These are phyloP conservation scores for Silybum marianum DNA, from an alignment of 129 eudicot genomes.

Conservation along the genomic window DNA sequence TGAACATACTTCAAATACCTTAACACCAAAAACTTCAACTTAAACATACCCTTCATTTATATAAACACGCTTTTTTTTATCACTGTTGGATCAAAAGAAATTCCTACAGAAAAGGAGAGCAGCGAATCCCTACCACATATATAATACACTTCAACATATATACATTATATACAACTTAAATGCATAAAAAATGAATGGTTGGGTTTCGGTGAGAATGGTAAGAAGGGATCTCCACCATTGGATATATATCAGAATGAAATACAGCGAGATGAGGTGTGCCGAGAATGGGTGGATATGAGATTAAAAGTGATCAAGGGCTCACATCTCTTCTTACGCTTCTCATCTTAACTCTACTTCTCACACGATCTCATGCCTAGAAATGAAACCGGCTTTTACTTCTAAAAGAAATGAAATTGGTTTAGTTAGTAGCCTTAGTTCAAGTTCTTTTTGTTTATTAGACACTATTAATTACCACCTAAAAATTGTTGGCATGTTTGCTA, in stretches of 20 bases:
- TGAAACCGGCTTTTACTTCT: neutral
- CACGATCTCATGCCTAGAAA: no score
- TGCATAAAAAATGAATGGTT: no score
- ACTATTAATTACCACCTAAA: conserved; percentile 18
- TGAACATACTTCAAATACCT: no score
- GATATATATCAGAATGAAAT: no score
- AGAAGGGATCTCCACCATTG: no score
- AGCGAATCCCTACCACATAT: neutral
- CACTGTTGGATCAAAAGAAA: neutral
- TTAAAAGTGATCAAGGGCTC: no score
- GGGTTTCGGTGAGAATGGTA: no score
- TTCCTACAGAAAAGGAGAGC: neutral
- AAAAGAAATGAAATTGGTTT: neutral
- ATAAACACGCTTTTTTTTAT: neutral
- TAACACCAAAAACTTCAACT: no score
- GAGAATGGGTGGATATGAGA: no score
- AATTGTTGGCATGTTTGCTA: conserved; percentile 4
- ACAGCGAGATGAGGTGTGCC: no score
- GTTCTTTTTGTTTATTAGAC: neutral
- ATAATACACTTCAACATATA: neutral
- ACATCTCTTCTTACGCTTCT: no score
- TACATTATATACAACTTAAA: neutral
- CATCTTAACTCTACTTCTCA: no score
- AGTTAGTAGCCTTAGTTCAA: conserved; percentile 1
- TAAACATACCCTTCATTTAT: neutral